Evolutionary conservation across 106 monocot species (phyloP).

Genomic region (Alisma plantagoaquatica): DNA sequence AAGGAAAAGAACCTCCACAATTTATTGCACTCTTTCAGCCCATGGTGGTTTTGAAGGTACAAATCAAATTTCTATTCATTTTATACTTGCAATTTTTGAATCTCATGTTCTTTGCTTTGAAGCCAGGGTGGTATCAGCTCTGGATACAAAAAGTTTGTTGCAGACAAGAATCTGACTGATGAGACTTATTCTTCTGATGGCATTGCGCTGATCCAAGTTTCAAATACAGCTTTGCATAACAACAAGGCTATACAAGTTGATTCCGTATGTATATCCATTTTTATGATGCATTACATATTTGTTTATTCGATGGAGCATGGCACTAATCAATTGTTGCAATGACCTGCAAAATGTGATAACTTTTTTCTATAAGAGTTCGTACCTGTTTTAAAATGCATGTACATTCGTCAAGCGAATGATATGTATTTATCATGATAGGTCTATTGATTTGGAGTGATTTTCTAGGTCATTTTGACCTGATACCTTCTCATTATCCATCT

Average conservation of each 20-base stretch:
- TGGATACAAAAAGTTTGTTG: slow-evolving; percentile 70
- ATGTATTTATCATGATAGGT: too few relatives aligned
- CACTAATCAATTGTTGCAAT: too few relatives aligned
- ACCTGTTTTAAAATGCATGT: too few relatives aligned
- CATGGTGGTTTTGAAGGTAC: slow-evolving; percentile 90
- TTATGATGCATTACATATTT: not conserved
- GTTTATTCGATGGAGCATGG: too few relatives aligned
- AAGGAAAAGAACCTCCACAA: slow-evolving; percentile 95
- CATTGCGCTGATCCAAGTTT: slow-evolving; percentile 75
- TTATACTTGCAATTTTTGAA: not conserved
- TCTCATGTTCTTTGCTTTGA: not conserved
- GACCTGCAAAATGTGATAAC: too few relatives aligned
- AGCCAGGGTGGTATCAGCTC: slow-evolving; percentile 81
- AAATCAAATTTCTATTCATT: too few relatives aligned
- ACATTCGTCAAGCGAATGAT: too few relatives aligned
- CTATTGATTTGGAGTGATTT: too few relatives aligned
- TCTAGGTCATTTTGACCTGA: too few relatives aligned
- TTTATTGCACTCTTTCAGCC: slow-evolving; percentile 94
- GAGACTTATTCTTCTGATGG: slow-evolving; percentile 74
- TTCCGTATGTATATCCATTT: slow-evolving; percentile 39
- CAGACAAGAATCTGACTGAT: slow-evolving; percentile 60
- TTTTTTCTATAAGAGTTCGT: too few relatives aligned
- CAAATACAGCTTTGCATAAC: slow-evolving; percentile 66
- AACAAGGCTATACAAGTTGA: slow-evolving; percentile 94
- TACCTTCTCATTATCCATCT: too few relatives aligned